phyloP scores from a whole-genome alignment of 805 yeast genomes.

The Saccharomycopsis vini region DNA sequence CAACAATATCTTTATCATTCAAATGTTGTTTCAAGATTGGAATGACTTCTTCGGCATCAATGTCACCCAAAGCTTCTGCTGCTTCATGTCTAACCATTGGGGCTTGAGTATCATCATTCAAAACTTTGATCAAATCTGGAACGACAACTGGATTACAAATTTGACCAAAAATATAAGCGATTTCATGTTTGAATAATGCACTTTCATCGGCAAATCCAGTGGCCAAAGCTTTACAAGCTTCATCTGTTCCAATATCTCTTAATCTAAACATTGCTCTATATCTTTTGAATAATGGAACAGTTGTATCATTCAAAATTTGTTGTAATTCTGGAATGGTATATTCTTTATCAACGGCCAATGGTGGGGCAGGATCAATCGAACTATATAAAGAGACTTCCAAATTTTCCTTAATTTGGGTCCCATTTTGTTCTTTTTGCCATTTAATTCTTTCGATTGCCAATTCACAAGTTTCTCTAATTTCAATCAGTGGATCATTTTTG shows the following conservation, averaged over 20 bases:
- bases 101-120: slow-evolving; percentile 72
- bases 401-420: slow-evolving; percentile 46
- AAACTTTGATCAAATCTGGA: slow-evolving; percentile 75
- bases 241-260: slow-evolving; percentile 88
- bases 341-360: slow-evolving; percentile 58
- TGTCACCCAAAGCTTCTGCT: slow-evolving; percentile 96
- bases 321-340: slow-evolving; percentile 61
- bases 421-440: slow-evolving; percentile 65
- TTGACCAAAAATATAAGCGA: slow-evolving; percentile 98
- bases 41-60: slow-evolving; percentile 91
- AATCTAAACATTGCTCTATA: slow-evolving; percentile 98
- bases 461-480: slow-evolving; percentile 95
- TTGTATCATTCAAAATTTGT: slow-evolving; percentile 63
- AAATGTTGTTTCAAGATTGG: slow-evolving; percentile 77
- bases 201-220: slow-evolving; percentile 83
- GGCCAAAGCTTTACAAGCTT: slow-evolving; percentile 88
- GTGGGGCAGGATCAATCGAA: slow-evolving; percentile 98
- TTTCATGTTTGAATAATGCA: slow-evolving; percentile 94
- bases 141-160: slow-evolving; percentile 88
- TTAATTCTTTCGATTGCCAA: slow-evolving; percentile 89
- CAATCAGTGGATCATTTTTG: slow-evolving; percentile 69
- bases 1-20: slow-evolving; percentile 78
- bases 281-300: slow-evolving; percentile 77
- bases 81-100: slow-evolving; percentile 99
- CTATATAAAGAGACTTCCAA: slow-evolving; percentile 71